Evolutionary conservation across 208 protist species (phyloP).

Genomic region (Histomonas meleagridis): DNA sequence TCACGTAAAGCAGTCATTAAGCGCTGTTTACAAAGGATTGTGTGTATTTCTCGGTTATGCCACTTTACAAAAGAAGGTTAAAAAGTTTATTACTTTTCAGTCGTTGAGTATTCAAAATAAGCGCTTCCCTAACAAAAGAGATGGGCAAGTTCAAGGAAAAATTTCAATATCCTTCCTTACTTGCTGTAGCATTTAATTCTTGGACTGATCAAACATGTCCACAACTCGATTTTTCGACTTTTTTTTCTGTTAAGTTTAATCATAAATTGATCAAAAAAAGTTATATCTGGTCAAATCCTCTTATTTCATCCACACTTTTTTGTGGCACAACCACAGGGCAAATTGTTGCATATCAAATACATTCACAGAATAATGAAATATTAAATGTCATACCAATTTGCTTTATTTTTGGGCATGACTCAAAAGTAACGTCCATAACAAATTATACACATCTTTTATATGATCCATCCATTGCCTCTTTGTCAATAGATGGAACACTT

Average conservation of each 20-base stretch:
- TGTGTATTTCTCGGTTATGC: too few species aligned
- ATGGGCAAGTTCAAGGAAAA: too few species aligned
- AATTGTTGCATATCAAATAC: constrained; percentile 17
- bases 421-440: neutral
- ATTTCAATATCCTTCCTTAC: too few species aligned
- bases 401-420: constrained; percentile 2
- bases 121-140: too few species aligned
- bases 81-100: too few species aligned
- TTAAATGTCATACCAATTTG: neutral
- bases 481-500: constrained; percentile 12
- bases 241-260: neutral
- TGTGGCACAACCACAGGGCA: neutral
- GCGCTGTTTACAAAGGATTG: too few species aligned
- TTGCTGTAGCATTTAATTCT: neutral
- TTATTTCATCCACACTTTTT: neutral
- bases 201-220: neutral
- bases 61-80: too few species aligned
- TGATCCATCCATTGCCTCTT: neutral
- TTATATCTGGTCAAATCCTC: neutral
- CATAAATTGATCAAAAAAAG: neutral
- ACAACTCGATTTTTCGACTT: neutral
- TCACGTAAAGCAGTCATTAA: too few species aligned
- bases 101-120: too few species aligned
- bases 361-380: neutral
- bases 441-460: neutral